Evolutionary conservation across 352 stramenopile genomes (phyloP).

Genomic region (Globisporangium nodosum): DNA sequence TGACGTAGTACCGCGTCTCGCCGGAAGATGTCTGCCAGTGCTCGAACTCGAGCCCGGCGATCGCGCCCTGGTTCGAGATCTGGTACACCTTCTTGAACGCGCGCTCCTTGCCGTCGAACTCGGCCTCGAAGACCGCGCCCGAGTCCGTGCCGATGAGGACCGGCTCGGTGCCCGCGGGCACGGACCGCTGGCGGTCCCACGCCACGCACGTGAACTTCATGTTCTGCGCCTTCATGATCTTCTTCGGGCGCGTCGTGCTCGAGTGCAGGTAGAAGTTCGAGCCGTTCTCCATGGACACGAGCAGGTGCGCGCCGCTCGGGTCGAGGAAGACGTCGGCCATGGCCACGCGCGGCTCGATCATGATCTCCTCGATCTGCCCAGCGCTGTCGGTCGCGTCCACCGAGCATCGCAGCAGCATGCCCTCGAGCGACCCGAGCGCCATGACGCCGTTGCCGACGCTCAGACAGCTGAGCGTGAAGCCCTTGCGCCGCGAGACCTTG

Average conservation of each 20-base stretch:
- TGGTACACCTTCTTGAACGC: constrained; percentile 87
- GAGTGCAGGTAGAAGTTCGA: constrained; percentile 85
- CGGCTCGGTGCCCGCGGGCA: constrained; percentile 46
- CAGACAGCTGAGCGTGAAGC: constrained; percentile 81
- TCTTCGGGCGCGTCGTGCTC: constrained; percentile 67
- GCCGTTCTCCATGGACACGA: constrained; percentile 87
- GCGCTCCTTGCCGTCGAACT: constrained; percentile 85
- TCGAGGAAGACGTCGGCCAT: constrained; percentile 82
- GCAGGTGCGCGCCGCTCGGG: constrained; percentile 68
- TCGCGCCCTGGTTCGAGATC: constrained; percentile 82
- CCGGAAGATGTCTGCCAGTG: constrained; percentile 60
- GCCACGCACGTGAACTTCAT: constrained; percentile 76
- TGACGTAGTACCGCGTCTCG: constrained; percentile 64
- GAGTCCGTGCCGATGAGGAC: constrained; percentile 81
- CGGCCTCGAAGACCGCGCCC: constrained; percentile 73
- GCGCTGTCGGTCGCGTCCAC: constrained; percentile 72
- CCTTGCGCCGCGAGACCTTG: constrained; percentile 80
- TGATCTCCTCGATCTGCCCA: constrained; percentile 79
- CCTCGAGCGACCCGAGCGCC: constrained; percentile 78
- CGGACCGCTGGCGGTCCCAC: constrained; percentile 76
- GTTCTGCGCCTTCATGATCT: constrained; percentile 80
- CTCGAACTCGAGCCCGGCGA: constrained; percentile 80
- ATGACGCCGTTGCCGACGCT: constrained; percentile 77
- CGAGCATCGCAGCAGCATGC: constrained; percentile 72
- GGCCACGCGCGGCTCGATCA: constrained; percentile 82